These are phyloP conservation scores for Fragaria ananassa DNA, from an alignment of 306 rosid species.

Conservation along the genomic window DNA sequence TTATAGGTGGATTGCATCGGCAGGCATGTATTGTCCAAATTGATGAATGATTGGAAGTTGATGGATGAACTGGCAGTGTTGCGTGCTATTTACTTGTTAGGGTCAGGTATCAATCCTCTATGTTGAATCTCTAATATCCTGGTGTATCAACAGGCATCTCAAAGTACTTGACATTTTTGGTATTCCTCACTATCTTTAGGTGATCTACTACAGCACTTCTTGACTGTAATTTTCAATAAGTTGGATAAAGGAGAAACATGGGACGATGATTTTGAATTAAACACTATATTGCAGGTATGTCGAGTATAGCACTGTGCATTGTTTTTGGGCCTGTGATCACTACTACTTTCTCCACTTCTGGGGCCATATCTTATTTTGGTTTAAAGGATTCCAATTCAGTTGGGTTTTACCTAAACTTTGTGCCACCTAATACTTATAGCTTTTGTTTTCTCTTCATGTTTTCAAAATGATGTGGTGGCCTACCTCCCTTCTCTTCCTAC, in stretches of 20 bases:
- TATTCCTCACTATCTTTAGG: constrained; percentile 46
- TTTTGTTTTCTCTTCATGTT: not conserved
- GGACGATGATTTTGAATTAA: constrained; percentile 96
- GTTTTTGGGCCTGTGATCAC: not conserved
- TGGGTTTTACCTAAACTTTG: not conserved
- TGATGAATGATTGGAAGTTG: constrained; percentile 95
- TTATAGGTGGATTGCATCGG: constrained; percentile 83
- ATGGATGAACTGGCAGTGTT: constrained; percentile 94
- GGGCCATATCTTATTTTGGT: not conserved
- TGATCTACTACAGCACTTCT: constrained; percentile 92
- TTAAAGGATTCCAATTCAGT: not conserved
- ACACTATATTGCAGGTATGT: constrained; percentile 80
- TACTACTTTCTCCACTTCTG: too few species aligned
- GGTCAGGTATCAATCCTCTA: constrained; percentile 67
- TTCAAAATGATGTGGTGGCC: not conserved
- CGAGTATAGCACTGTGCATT: constrained; percentile 12
- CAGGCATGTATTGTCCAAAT: constrained; percentile 67
- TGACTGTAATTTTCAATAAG: constrained; percentile 80
- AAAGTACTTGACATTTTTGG: constrained; percentile 27
- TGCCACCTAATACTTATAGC: not conserved
- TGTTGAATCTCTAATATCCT: not conserved
- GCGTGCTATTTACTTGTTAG: constrained; percentile 92
- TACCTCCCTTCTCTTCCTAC: constrained; percentile 12
- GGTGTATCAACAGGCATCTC: constrained; percentile 14
- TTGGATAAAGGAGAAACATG: constrained; percentile 89